A percentile compares a stretch with the other conserved stretches of the same genome.
Conservation (phyloP, 1,139 yeast genomes). For the Kluyveromyces sp. region DNA sequence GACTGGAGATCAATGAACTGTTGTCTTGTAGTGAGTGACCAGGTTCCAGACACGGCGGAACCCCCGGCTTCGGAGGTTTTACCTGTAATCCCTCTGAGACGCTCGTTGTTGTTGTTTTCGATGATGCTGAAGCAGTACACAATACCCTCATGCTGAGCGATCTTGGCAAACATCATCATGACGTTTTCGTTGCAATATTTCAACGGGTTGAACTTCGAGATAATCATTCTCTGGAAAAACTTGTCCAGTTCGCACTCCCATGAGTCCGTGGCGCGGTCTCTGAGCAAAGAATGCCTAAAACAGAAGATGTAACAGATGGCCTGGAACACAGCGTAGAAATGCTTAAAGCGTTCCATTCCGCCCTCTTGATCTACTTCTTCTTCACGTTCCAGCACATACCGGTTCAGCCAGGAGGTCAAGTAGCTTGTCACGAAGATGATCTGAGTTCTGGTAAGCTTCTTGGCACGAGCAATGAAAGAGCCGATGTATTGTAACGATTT, state of each 20-base stretch:
- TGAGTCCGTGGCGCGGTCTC: slow-evolving; percentile 30
- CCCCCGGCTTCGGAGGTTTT: slow-evolving; percentile 32
- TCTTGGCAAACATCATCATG: slow-evolving; percentile 86
- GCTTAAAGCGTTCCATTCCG: slow-evolving; percentile 73
- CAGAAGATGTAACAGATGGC: slow-evolving; percentile 87
- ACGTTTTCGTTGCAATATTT: slow-evolving; percentile 92
- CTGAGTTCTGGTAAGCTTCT: slow-evolving; percentile 61
- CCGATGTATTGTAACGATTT: slow-evolving; percentile 90
- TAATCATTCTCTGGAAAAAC: slow-evolving; percentile 78
- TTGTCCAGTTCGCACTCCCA: slow-evolving; percentile 86
- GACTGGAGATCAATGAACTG: slow-evolving; percentile 86
- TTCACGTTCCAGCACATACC: slow-evolving; percentile 78
- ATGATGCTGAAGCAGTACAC: slow-evolving; percentile 91
- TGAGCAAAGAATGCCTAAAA: slow-evolving; percentile 64
- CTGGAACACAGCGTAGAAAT: slow-evolving; percentile 91
- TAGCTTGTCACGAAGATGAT: slow-evolving; percentile 72
- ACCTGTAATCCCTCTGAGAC: slow-evolving; percentile 37
- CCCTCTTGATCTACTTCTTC: slow-evolving; percentile 63
- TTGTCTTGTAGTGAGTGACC: slow-evolving; percentile 45
- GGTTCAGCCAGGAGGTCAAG: slow-evolving; percentile 73
- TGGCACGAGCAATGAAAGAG: slow-evolving; percentile 86
- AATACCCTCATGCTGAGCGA: slow-evolving; percentile 82
- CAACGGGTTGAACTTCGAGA: slow-evolving; percentile 87
- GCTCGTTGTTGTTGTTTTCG: slow-evolving; percentile 68
- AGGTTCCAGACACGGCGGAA: slow-evolving; percentile 17